These are phyloP conservation scores for Penicillium sp. DNA, from an alignment of 2,329 filamentous ascomycete species.

Conservation along the genomic window DNA sequence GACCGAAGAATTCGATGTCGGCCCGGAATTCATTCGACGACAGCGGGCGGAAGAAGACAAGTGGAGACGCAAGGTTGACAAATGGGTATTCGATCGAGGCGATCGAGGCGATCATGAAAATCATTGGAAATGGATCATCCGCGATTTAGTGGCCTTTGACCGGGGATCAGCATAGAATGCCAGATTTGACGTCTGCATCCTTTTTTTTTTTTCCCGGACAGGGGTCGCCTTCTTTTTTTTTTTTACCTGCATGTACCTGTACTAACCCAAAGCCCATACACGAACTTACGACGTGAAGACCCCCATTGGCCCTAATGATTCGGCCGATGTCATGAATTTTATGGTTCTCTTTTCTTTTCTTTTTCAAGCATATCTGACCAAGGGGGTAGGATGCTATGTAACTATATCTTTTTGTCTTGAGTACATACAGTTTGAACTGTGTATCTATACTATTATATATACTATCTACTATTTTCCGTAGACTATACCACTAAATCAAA, in stretches of 20 bases:
- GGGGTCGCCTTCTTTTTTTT: neutral
- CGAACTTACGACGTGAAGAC: constrained; percentile 24
- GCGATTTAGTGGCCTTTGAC: constrained; percentile 44
- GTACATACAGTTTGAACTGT: neutral
- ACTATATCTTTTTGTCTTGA: constrained; percentile 15
- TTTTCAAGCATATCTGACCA: neutral
- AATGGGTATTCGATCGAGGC: constrained; percentile 67
- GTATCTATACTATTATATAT: too few relatives aligned
- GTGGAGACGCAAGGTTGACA: constrained; percentile 84
- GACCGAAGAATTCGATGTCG: constrained; percentile 96
- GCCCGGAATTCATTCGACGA: constrained; percentile 84
- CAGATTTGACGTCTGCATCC: neutral
- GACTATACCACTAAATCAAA: too few relatives aligned
- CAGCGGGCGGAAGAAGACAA: constrained; percentile 89
- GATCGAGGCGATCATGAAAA: constrained; percentile 48
- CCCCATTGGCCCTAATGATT: constrained; percentile 17
- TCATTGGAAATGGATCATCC: constrained; percentile 74
- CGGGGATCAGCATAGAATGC: constrained; percentile 1
- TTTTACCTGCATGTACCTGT: neutral
- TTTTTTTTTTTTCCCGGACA: neutral
- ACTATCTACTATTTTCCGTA: too few relatives aligned
- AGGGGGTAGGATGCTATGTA: constrained; percentile 8
- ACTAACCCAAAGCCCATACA: constrained; percentile 12
- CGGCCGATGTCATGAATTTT: constrained; percentile 19
- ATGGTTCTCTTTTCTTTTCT: constrained; percentile 7